phyloP scores from a whole-genome alignment of 345 rosid species.

The Geranium brycei region DNA sequence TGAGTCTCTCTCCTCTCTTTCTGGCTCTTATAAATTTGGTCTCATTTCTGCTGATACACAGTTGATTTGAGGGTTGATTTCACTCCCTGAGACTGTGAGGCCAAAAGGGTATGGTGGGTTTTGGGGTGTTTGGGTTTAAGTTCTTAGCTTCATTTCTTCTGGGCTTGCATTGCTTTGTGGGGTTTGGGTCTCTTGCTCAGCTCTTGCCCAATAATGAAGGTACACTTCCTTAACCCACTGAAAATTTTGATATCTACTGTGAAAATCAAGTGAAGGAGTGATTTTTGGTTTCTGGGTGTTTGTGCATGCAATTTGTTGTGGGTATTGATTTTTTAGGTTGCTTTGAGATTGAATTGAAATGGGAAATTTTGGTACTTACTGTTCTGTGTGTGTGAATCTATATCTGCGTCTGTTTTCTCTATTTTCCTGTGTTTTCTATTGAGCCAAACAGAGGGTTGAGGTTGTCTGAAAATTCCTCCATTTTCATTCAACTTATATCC shows the following conservation, averaged over 20 bases:
- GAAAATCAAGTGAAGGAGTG: not conserved
- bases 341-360: not conserved
- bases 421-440: not conserved
- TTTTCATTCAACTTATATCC: not conserved
- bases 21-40: too few species aligned
- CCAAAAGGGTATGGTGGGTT: not conserved
- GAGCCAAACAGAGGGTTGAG: not conserved
- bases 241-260: not conserved
- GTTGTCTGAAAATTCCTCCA: too few species aligned
- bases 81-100: not conserved
- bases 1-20: too few species aligned
- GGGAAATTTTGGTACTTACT: not conserved
- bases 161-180: not conserved
- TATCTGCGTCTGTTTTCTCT: too few species aligned
- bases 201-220: constrained; percentile 1
- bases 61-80: not conserved
- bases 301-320: not conserved
- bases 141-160: not conserved
- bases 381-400: not conserved
- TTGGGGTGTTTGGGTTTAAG: not conserved
- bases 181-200: not conserved
- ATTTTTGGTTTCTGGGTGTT: not conserved
- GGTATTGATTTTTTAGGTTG: not conserved
- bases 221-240: not conserved
- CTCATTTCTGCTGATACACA: not conserved